These are phyloP conservation scores for Colletotrichum tropicicola DNA, from an alignment of 2,329 filamentous ascomycete genomes.

Conservation along the genomic window DNA sequence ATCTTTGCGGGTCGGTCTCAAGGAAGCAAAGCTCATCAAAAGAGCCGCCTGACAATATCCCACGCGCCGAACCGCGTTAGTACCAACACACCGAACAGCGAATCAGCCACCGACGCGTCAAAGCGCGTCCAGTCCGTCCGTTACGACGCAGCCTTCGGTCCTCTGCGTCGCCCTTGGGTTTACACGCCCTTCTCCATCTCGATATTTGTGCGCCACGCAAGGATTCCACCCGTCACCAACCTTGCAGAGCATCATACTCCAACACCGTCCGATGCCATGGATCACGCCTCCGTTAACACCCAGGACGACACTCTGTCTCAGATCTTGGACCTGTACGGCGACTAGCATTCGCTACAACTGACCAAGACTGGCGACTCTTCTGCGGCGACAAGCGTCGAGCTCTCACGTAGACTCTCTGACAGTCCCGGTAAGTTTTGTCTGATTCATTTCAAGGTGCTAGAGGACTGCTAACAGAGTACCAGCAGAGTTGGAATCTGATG, in stretches of 20 bases:
- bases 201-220: not conserved
- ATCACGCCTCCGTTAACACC: not conserved
- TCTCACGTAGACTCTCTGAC: not conserved
- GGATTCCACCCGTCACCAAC: not conserved
- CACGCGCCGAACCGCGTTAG: not conserved
- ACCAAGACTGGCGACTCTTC: not conserved
- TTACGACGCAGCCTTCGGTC: not conserved
- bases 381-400: not conserved
- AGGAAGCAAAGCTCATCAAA: too few relatives aligned
- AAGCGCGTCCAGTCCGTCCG: not conserved
- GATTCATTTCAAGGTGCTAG: too few relatives aligned
- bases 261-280: not conserved
- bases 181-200: not conserved
- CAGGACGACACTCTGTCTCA: not conserved
- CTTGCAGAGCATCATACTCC: not conserved
- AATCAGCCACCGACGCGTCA: not conserved
- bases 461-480: too few relatives aligned
- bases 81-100: not conserved
- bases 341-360: not conserved
- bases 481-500: too few relatives aligned
- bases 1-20: too few relatives aligned
- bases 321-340: constrained; percentile 2
- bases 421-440: not conserved
- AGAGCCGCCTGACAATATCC: not conserved
- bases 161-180: not conserved